Evolutionary conservation across 257 asterid genomes (phyloP).

Genomic region (Lycium barbarum): DNA sequence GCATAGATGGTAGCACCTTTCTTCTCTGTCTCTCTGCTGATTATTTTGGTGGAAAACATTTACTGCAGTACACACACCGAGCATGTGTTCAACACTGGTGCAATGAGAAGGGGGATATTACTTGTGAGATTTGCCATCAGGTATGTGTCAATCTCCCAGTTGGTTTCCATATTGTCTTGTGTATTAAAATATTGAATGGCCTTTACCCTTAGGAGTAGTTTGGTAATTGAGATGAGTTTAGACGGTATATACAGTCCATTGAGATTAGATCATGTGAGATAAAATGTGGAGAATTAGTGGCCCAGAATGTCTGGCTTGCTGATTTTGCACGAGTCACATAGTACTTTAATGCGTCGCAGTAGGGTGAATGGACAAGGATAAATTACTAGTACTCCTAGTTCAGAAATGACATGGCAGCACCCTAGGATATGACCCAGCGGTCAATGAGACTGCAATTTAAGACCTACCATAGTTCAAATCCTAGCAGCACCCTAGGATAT

Average conservation of each 20-base stretch:
- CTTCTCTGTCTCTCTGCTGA: constrained; percentile 18
- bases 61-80: constrained; percentile 94
- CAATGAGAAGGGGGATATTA: constrained; percentile 96
- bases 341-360: neutral
- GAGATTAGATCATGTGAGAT: constrained; percentile 21
- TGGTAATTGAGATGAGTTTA: constrained; percentile 2
- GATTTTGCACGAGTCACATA: neutral
- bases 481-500: neutral
- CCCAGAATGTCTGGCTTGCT: neutral
- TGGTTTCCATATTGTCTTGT: constrained; percentile 5
- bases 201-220: neutral
- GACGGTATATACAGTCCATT: neutral
- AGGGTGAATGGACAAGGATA: neutral
- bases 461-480: neutral
- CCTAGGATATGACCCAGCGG: neutral
- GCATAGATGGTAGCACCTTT: neutral
- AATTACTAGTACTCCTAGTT: neutral
- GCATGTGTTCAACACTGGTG: constrained; percentile 98
- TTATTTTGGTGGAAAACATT: neutral
- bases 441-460: neutral
- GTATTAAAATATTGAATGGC: neutral
- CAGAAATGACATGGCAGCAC: constrained; percentile 21
- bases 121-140: constrained; percentile 97
- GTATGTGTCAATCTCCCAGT: constrained; percentile 44
- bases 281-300: neutral